Base-by-base conservation (phyloP, 768 basidiomycete species). In the Pisolithus marmoratus region DNA sequence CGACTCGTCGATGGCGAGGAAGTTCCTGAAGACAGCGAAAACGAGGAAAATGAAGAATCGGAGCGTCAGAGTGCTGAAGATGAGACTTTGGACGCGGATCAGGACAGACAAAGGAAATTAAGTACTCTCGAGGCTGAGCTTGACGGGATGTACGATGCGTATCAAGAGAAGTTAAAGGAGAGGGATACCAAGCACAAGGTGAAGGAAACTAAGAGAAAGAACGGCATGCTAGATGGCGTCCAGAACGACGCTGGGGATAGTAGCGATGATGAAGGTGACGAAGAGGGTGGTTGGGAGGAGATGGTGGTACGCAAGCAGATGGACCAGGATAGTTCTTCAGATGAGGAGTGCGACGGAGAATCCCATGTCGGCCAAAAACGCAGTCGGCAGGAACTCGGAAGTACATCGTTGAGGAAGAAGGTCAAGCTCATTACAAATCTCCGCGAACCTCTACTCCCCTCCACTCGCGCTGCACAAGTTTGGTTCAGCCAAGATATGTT, bases 401-500 rank as follows among this genome's bases (percentile, higher is more conserved):
- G 54, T 38, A 54, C 60, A 9, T 55, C 50, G 20, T 64, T 63
- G 36, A 65, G 64, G 40, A 86, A 86, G 65, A 80, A 79, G 47
- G 65, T 69, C 19, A 77, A 79, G 38, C 69, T 87, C 14, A 63
- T 82, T 36, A 74, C 77, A 2, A 73, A 76, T 29, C 71, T 81
- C 31, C 73, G 74, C 20, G 63, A 68, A 54, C 50, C 59, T 17
- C 55, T 66, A 19, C 59, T 63, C 1, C 63, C 70, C 14, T 61
- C 63, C 12, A 82, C 77, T 58, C 78, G 78, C 43, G 76, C 84
- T 42, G 81, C 93, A 2, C 79, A 86, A 59, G 66, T 97, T n/a
- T 99, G 96, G 96, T 99, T 97, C 71, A 85, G 88, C 57, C 95
- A 96, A 69, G 87, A 88, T 47, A 69, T 96, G 41, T 99, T 99